Evolutionary conservation across 148 eudicot genomes (phyloP).

Genomic region (Fallopia convolvulus): DNA sequence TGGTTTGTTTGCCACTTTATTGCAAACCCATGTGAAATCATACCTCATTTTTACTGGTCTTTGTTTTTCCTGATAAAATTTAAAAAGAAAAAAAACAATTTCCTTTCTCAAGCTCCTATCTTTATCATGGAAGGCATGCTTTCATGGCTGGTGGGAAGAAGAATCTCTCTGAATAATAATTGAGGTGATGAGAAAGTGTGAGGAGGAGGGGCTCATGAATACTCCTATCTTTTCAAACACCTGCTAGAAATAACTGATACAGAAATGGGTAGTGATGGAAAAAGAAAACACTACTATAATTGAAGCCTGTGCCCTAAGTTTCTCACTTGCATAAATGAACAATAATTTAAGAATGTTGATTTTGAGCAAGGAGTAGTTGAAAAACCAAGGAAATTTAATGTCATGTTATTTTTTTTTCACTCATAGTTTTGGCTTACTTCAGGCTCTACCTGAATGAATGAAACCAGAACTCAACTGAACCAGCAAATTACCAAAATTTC

Average conservation of each 20-base stretch:
- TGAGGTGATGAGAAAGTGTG: not conserved
- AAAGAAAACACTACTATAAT: not conserved
- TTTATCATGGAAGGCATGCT: conserved; percentile 4
- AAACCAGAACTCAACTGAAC: not conserved
- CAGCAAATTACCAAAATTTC: not conserved
- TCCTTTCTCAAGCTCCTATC: conserved; percentile 3
- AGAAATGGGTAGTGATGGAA: not conserved
- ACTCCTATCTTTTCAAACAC: conserved; percentile 3
- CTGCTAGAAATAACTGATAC: not conserved
- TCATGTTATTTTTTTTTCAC: not conserved
- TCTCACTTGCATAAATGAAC: conserved; percentile 10
- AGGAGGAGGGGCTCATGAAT: conserved; percentile 1
- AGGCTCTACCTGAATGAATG: not conserved
- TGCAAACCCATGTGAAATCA: conserved; percentile 28
- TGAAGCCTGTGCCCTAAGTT: conserved; percentile 5
- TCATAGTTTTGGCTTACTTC: not conserved
- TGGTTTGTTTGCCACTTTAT: conserved; percentile 13
- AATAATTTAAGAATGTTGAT: not conserved
- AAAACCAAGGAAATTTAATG: conserved; percentile 1
- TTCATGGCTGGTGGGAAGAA: conserved; percentile 1
- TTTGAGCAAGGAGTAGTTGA: not conserved
- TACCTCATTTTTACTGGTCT: not conserved
- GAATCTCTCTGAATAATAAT: conserved; percentile 2
- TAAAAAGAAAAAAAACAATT: not conserved
- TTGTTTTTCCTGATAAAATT: not conserved